phyloP scores from a whole-genome alignment of 495 filamentous ascomycete species.

The Acidiella bohemica region DNA sequence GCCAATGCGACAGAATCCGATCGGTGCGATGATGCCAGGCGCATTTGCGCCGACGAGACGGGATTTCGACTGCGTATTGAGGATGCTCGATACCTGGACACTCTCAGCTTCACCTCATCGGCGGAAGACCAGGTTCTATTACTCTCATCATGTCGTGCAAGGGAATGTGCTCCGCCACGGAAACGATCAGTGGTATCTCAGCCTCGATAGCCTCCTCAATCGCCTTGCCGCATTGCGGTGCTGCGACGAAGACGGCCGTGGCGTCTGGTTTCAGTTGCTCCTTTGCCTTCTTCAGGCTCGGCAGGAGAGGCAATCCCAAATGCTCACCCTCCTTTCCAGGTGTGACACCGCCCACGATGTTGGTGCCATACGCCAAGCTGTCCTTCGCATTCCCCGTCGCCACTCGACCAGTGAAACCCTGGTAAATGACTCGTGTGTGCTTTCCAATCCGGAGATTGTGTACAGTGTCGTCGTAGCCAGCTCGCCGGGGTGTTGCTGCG shows the following conservation, averaged over 20 bases:
- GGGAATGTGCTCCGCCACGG: slow-evolving; percentile 85
- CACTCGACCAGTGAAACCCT: slow-evolving; percentile 70
- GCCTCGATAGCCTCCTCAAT: slow-evolving; percentile 85
- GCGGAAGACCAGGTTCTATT: background rate
- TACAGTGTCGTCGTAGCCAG: slow-evolving; percentile 55
- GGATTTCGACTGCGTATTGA: slow-evolving; percentile 67
- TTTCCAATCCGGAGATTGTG: slow-evolving; percentile 62
- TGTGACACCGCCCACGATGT: slow-evolving; percentile 76
- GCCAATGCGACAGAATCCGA: slow-evolving; percentile 69
- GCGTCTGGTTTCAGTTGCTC: slow-evolving; percentile 66
- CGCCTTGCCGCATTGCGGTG: slow-evolving; percentile 57
- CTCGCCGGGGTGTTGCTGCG: slow-evolving; percentile 3
- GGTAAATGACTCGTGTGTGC: slow-evolving; percentile 72
- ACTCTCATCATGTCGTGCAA: slow-evolving; percentile 70
- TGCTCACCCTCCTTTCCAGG: slow-evolving; percentile 67
- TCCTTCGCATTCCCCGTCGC: slow-evolving; percentile 76
- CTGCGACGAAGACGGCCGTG: slow-evolving; percentile 76
- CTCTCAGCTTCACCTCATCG: background rate
- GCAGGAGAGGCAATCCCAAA: slow-evolving; percentile 65
- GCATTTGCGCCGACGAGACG: slow-evolving; percentile 76
- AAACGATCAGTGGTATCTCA: slow-evolving; percentile 74
- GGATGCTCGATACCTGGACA: slow-evolving; percentile 56
- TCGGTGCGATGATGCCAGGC: slow-evolving; percentile 75
- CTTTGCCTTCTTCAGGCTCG: slow-evolving; percentile 59
- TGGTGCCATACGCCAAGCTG: slow-evolving; percentile 72